Evolutionary conservation across 2,329 filamentous ascomycete genomes (phyloP).

Genomic region (Elsinoe fawcettii): DNA sequence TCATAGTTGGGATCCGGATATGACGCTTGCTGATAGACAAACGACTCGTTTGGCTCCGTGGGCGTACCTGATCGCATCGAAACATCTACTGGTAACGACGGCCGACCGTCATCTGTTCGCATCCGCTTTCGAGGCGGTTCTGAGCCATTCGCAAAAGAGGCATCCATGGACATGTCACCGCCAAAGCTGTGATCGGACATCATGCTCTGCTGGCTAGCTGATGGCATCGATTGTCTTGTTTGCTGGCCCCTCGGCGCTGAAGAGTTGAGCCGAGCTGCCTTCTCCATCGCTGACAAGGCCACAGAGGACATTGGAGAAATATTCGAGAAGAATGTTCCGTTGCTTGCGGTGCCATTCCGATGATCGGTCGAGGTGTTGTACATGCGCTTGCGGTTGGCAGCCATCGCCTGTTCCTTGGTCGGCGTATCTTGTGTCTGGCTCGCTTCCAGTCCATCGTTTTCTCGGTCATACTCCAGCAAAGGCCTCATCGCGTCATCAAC

Average conservation of each 20-base stretch:
- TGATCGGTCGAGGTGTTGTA: constrained; percentile 70
- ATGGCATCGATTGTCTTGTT: constrained; percentile 56
- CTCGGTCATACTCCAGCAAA: constrained; percentile 72
- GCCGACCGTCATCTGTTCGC: constrained; percentile 35
- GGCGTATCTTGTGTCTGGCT: constrained; percentile 81
- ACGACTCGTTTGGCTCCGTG: constrained; percentile 73
- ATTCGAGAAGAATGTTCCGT: constrained; percentile 93
- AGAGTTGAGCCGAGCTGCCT: constrained; percentile 80
- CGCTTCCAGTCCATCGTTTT: constrained; percentile 61
- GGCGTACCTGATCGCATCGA: constrained; percentile 59
- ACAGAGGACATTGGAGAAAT: constrained; percentile 90
- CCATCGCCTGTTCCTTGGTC: constrained; percentile 98
- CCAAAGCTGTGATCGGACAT: constrained; percentile 31
- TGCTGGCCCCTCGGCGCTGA: constrained; percentile 60
- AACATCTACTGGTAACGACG: constrained; percentile 38
- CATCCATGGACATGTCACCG: constrained; percentile 49
- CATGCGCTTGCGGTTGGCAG: constrained; percentile 78
- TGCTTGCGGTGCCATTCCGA: constrained; percentile 43
- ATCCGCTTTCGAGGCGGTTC: constrained; percentile 79
- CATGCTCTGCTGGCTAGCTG: constrained; percentile 72
- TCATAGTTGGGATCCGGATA: constrained; percentile 29
- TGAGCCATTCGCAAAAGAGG: constrained; percentile 53
- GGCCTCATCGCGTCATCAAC: constrained; percentile 70
- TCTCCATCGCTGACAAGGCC: constrained; percentile 92
- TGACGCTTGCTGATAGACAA: constrained; percentile 51